A percentile compares a stretch with the other conserved stretches of the same genome.
phyloP scores from a whole-genome alignment of 805 yeast species.

The Candida orba region DNA sequence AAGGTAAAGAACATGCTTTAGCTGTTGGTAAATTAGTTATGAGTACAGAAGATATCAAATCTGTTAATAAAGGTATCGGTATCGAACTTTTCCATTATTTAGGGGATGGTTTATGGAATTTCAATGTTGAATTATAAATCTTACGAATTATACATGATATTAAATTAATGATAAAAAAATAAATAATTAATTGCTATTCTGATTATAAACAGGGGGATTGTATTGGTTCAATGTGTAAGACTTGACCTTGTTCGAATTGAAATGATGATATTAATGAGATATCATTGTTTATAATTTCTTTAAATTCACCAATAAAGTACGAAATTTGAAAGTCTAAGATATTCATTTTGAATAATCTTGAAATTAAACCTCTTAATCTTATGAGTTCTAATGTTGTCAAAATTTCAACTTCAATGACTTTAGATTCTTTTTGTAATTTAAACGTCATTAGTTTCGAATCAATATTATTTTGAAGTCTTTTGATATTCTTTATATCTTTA shows the following conservation, averaged over 20 bases:
- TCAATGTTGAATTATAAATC: conserved; percentile 35
- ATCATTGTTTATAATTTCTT: conserved; percentile 20
- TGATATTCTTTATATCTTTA: conserved; percentile 1
- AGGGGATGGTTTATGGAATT: conserved; percentile 85
- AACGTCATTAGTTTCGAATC: conserved; percentile 2
- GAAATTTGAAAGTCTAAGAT: conserved; percentile 22
- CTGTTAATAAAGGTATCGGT: conserved; percentile 81
- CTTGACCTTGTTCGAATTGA: conserved; percentile 15
- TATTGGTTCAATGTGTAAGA: conserved; percentile 6
- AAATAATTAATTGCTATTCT: neutral
- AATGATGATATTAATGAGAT: conserved; percentile 19
- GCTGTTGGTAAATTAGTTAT: conserved; percentile 84
- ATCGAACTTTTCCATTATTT: conserved; percentile 75
- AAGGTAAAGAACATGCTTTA: conserved; percentile 85
- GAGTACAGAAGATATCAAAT: conserved; percentile 85
- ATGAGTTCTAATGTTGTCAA: conserved; percentile 27
- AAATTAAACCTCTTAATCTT: conserved; percentile 28
- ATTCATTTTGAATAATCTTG: conserved; percentile 17
- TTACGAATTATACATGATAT: neutral
- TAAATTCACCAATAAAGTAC: conserved; percentile 16
- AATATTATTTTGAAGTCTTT: neutral
- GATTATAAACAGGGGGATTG: too few species aligned
- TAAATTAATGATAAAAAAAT: neutral
- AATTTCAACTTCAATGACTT: conserved; percentile 10
- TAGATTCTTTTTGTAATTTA: conserved; percentile 1